Evolutionary conservation across 164 flowering plant genomes (phyloP), one percentile per base, ranked within the genome.

Genomic region (Chimonanthus salicifolius): DNA sequence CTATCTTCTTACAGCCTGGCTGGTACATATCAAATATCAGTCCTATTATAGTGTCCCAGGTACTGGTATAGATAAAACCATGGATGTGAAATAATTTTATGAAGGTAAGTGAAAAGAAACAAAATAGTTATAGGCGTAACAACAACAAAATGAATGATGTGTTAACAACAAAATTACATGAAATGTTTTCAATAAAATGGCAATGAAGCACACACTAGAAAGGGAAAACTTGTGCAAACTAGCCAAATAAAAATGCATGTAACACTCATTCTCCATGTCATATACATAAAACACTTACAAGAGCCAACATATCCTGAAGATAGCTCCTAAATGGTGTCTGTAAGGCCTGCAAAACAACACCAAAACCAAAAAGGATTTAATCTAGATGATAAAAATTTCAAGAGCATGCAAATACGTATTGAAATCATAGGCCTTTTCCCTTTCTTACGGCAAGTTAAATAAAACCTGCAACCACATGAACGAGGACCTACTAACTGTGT

Each of bases 301-400:
- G 86, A 50, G 93, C 86, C 81, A 94, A 78, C 96, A 94, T 94
- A 0, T 92, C 97, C 20, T 83, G 88, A 58, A 94, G 96, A 75
- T 94, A 94, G 83, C 82, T 75, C 82, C 97, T 87, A 71, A 94
- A 94, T 72, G 98, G 98, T 58, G 98, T 94, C 81, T 94, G 98
- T 94, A 77, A 75, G n/a, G 91, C 93, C 98, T 94, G 87, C 49
- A 60, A 64, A 76, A 46, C 47, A 20, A 46, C 2, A 60, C 7
- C 33, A 49, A 21, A 50, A 69, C 7, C 21, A 49, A 20, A 50
- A 21, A 20, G 7, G 47, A 58, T 50, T 16, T 48, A 69, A 13
- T 44, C n/a, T 54, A 10, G 16, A 54, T 5, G 60, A 54, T 54
- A 54, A 13, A 4, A 6, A 54, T 3, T 54, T 54, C 11, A 54